These are phyloP conservation scores for Xylaria sp. DNA, from an alignment of 2,329 filamentous ascomycete genomes.

Conservation along the genomic window DNA sequence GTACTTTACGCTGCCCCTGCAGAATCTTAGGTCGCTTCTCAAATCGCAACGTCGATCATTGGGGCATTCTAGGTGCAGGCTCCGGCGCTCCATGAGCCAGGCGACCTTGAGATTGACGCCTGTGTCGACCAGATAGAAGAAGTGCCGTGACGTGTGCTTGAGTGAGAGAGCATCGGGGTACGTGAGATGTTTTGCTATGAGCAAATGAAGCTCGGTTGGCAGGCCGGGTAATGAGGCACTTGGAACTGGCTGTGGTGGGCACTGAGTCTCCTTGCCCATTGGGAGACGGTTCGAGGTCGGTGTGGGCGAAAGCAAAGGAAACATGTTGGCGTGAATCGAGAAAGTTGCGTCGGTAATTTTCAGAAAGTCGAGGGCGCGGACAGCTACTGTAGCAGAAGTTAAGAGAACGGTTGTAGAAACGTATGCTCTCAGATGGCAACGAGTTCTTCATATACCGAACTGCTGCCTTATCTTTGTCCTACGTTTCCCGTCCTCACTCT, in stretches of 20 bases:
- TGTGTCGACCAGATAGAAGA: constrained; percentile 72
- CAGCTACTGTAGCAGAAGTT: neutral
- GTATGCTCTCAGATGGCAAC: neutral
- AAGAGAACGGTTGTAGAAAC: neutral
- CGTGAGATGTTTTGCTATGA: constrained; percentile 68
- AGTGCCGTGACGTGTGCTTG: constrained; percentile 72
- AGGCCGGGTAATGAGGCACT: constrained; percentile 58
- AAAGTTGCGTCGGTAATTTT: neutral
- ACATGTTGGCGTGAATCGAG: constrained; percentile 13
- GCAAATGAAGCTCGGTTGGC: constrained; percentile 74
- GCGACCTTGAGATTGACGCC: constrained; percentile 72
- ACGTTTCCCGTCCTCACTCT: neutral
- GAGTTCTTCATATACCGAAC: constrained; percentile 12
- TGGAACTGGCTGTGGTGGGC: neutral
- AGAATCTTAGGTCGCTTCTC: constrained; percentile 69
- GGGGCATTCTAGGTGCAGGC: constrained; percentile 72
- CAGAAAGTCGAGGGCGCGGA: neutral
- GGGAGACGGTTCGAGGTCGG: neutral
- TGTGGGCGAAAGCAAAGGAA: neutral
- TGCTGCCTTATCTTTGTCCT: constrained; percentile 24
- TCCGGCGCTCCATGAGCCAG: constrained; percentile 74
- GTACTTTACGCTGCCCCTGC: constrained; percentile 67
- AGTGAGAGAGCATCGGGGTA: constrained; percentile 78
- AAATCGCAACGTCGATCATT: constrained; percentile 67
- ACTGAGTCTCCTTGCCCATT: constrained; percentile 11